Percentiles rank a stretch among this genome's conserved stretches.
phyloP scores from a whole-genome alignment of 2,329 filamentous ascomycete species.

The Alternaria longipes region DNA sequence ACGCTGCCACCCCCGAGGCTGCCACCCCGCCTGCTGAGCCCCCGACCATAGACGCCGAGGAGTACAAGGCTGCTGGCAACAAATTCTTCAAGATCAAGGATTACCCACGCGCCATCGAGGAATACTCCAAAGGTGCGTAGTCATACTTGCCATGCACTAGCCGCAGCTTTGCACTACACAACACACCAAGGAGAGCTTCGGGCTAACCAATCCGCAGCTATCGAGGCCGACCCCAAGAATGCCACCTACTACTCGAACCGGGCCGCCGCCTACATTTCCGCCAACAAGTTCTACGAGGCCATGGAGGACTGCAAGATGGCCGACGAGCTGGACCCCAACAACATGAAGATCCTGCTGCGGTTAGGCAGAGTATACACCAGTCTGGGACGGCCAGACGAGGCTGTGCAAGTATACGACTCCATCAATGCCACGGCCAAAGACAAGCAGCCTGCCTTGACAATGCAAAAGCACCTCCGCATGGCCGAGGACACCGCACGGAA shows the following conservation, averaged over 20 bases:
- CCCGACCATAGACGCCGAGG: constrained; percentile 80
- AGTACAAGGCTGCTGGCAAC: constrained; percentile 92
- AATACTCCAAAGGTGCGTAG: constrained; percentile 89
- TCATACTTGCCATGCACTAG: constrained; percentile 14
- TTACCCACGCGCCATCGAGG: constrained; percentile 84
- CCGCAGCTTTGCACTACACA: constrained; percentile 20
- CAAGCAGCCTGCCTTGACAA: constrained; percentile 80
- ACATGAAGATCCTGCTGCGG: constrained; percentile 86
- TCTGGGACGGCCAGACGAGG: constrained; percentile 86
- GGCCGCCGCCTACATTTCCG: constrained; percentile 92
- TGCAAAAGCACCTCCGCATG: constrained; percentile 82
- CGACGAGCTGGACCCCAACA: constrained; percentile 82
- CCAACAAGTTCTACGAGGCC: constrained; percentile 78
- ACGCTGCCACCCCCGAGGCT: constrained; percentile 50
- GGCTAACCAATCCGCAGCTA: constrained; percentile 66
- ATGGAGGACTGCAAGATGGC: constrained; percentile 87
- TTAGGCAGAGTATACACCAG: constrained; percentile 89
- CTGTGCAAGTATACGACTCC: constrained; percentile 79
- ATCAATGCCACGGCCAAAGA: constrained; percentile 89
- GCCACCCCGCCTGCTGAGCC: constrained; percentile 52
- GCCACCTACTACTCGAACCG: constrained; percentile 94
- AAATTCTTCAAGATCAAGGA: constrained; percentile 97
- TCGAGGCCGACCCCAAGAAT: constrained; percentile 85
- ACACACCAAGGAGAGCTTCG: constrained; percentile 19
- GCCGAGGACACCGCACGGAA: constrained; percentile 79